These are phyloP conservation scores for Pleurotus cornucopiae DNA, from an alignment of 768 basidiomycete species.

Conservation along the genomic window DNA sequence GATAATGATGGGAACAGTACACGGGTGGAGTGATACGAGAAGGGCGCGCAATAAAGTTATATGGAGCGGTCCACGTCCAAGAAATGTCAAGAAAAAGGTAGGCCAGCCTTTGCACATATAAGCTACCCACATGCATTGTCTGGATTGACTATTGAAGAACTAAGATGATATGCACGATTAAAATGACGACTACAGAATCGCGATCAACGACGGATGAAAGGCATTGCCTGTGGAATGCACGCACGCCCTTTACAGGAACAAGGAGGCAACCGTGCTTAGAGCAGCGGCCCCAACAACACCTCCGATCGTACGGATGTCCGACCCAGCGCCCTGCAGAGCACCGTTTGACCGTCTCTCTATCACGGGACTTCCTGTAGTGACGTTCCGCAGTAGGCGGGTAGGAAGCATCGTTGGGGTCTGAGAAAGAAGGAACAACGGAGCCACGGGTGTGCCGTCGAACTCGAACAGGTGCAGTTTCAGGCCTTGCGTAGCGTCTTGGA, in stretches of 20 bases:
- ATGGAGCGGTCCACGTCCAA: conserved; percentile 4
- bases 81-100: not conserved
- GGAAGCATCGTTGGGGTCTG: conserved; percentile 84
- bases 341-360: conserved; percentile 19
- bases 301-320: not conserved
- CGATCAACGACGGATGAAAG: not conserved
- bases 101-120: not conserved
- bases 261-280: not conserved
- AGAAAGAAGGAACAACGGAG: conserved; percentile 68
- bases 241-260: not conserved
- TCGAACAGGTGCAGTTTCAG: conserved; percentile 74
- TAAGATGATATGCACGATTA: not conserved
- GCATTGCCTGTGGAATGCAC: not conserved
- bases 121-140: not conserved
- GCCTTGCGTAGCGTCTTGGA: conserved; percentile 54
- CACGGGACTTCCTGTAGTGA: conserved; percentile 19
- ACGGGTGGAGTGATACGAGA: not conserved
- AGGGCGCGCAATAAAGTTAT: not conserved
- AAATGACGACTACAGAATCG: not conserved
- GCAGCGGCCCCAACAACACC: conserved; percentile 2
- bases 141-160: not conserved
- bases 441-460: conserved; percentile 72
- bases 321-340: conserved; percentile 7
- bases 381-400: conserved; percentile 59
- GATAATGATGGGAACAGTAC: not conserved